These are phyloP conservation scores for Cryptococcus amylolentus DNA, from an alignment of 1,284 basidiomycete genomes.

Conservation along the genomic window DNA sequence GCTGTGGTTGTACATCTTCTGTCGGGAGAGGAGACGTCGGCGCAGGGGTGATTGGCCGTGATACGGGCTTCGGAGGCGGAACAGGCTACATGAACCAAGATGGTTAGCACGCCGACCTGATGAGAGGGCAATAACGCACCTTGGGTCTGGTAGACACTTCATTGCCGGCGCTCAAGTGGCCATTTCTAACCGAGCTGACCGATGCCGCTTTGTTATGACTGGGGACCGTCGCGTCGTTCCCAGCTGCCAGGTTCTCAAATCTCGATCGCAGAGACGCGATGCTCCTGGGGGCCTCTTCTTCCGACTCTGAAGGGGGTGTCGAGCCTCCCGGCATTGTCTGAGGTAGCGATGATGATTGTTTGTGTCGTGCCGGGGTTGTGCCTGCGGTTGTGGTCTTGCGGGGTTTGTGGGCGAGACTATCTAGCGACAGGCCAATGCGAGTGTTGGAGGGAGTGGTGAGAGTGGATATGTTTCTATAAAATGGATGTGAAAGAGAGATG, in stretches of 20 bases:
- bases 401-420: too few species aligned
- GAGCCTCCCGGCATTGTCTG: background rate
- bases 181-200: background rate
- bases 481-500: background rate
- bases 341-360: background rate
- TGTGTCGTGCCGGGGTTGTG: background rate
- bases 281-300: constrained; percentile 20
- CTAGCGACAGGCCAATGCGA: background rate
- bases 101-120: too few species aligned
- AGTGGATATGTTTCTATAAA: background rate
- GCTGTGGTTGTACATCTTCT: background rate
- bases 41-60: constrained; percentile 7
- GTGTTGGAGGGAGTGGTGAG: too few species aligned
- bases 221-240: background rate
- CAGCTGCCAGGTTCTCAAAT: constrained; percentile 34
- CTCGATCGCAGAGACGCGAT: constrained; percentile 36
- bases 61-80: constrained; percentile 4
- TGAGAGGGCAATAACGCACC: background rate
- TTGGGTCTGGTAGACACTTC: background rate
- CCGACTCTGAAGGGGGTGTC: background rate
- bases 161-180: background rate
- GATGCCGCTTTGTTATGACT: background rate
- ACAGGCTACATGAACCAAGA: background rate
- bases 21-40: background rate
- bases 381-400: background rate